Percentiles rank a stretch among this genome's conserved stretches.
Evolutionary conservation across 441 rosid species (phyloP).

Genomic region (Eutrema salsugineum): DNA sequence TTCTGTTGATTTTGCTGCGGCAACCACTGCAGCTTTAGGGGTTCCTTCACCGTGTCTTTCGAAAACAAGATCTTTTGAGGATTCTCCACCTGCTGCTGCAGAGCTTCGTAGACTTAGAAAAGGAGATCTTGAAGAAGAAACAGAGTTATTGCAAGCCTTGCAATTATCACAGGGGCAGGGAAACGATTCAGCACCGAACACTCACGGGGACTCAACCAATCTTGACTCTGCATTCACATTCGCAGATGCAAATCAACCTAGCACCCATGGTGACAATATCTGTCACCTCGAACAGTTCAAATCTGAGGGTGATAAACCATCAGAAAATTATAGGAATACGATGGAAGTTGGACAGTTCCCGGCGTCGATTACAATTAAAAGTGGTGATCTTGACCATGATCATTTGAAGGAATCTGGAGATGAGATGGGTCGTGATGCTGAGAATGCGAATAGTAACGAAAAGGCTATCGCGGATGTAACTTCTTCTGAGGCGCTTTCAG

Average conservation of each 20-base stretch:
- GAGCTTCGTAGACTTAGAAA: conserved; percentile 43
- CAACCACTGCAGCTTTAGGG: conserved; percentile 89
- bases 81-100: conserved; percentile 59
- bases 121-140: conserved; percentile 89
- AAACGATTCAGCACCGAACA: conserved; percentile 23
- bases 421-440: conserved; percentile 26
- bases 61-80: conserved; percentile 72
- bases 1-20: conserved; percentile 90
- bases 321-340: conserved; percentile 16
- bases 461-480: conserved; percentile 24
- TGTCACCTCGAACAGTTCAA: conserved; percentile 24
- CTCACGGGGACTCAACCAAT: conserved; percentile 27
- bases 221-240: conserved; percentile 30
- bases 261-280: background rate
- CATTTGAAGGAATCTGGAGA: conserved; percentile 34
- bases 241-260: conserved; percentile 37
- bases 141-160: conserved; percentile 65
- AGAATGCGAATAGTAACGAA: conserved; percentile 28
- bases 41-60: conserved; percentile 93
- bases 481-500: conserved; percentile 16
- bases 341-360: conserved; percentile 27
- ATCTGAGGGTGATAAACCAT: conserved; percentile 15
- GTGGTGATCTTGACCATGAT: conserved; percentile 33
- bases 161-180: conserved; percentile 57
- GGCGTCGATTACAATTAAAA: conserved; percentile 26